A percentile compares a stretch with the other conserved stretches of the same genome.
These are phyloP conservation scores for Stagonosporopsis cucurbitacearum DNA, from an alignment of 2,329 filamentous ascomycete species.

Conservation along the genomic window DNA sequence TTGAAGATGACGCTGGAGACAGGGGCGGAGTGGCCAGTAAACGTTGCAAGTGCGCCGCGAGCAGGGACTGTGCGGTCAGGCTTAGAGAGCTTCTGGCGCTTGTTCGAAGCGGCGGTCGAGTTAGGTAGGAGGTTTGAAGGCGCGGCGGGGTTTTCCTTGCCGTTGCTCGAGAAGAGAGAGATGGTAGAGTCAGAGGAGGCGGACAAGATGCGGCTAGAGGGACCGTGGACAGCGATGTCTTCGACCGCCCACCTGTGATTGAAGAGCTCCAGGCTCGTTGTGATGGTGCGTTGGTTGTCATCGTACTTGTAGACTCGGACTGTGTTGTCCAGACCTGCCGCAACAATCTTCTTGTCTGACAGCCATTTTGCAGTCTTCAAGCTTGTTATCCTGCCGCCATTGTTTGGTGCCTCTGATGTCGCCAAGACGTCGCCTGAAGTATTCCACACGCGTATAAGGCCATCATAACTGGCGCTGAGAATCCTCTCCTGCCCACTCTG, in stretches of 20 bases:
- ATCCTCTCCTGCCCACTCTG: slow-evolving; percentile 71
- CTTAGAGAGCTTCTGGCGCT: slow-evolving; percentile 74
- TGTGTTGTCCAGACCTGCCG: slow-evolving; percentile 82
- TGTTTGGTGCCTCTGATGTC: slow-evolving; percentile 69
- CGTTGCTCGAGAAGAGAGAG: slow-evolving; percentile 87
- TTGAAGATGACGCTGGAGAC: slow-evolving; percentile 87
- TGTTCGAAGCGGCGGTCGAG: slow-evolving; percentile 67
- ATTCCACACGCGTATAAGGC: slow-evolving; percentile 84
- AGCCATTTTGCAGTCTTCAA: slow-evolving; percentile 84
- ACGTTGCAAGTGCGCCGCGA: slow-evolving; percentile 77
- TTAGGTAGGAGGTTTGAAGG: slow-evolving; percentile 73
- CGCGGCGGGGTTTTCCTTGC: slow-evolving; percentile 75
- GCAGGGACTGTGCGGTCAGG: slow-evolving; percentile 69
- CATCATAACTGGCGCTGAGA: slow-evolving; percentile 93
- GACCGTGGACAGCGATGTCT: slow-evolving; percentile 73
- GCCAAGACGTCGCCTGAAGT: slow-evolving; percentile 84
- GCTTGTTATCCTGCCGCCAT: slow-evolving; percentile 70
- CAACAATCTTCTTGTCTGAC: slow-evolving; percentile 77
- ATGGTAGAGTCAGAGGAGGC: slow-evolving; percentile 83
- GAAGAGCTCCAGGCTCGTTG: slow-evolving; percentile 80
- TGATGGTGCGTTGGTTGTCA: slow-evolving; percentile 69
- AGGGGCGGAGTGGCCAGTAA: slow-evolving; percentile 73
- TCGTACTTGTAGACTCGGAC: slow-evolving; percentile 89
- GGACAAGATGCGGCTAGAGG: slow-evolving; percentile 80
- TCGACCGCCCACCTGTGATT: slow-evolving; percentile 80